phyloP scores from a whole-genome alignment of 2,329 filamentous ascomycete genomes.

The Fusarium zealandicum region DNA sequence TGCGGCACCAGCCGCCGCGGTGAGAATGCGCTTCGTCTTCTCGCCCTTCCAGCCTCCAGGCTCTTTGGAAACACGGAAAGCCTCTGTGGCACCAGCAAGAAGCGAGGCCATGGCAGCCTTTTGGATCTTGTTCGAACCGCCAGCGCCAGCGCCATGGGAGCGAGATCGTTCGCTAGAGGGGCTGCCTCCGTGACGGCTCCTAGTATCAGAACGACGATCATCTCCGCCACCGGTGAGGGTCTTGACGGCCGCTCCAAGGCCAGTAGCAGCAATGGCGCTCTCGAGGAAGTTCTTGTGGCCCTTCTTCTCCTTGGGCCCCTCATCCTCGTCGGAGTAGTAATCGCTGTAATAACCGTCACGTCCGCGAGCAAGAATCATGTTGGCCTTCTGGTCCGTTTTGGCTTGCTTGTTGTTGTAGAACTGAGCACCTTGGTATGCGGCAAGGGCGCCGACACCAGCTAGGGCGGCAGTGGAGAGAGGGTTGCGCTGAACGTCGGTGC shows the following conservation, averaged over 20 bases:
- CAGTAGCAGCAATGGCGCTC: constrained; percentile 67
- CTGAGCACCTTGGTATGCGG: constrained; percentile 69
- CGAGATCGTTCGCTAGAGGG: constrained; percentile 60
- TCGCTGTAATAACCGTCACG: constrained; percentile 60
- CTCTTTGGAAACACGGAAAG: constrained; percentile 88
- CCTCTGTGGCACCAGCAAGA: constrained; percentile 88
- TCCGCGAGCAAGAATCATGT: constrained; percentile 60
- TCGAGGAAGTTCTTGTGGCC: constrained; percentile 71
- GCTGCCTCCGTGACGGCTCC: constrained; percentile 57
- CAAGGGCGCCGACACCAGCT: constrained; percentile 69
- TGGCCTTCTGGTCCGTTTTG: constrained; percentile 63
- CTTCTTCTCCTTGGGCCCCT: constrained; percentile 62
- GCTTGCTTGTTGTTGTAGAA: constrained; percentile 67
- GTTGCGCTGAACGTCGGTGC: constrained; percentile 62
- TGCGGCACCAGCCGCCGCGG: constrained; percentile 84
- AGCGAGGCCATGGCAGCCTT: constrained; percentile 92
- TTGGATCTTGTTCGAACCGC: constrained; percentile 68
- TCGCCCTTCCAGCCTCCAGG: constrained; percentile 89
- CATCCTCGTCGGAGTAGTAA: constrained; percentile 66
- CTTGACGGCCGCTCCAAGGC: constrained; percentile 68
- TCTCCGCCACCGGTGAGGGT: constrained; percentile 60
- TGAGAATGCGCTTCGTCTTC: constrained; percentile 90
- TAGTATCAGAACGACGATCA: constrained; percentile 51
- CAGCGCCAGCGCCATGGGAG: constrained; percentile 52
- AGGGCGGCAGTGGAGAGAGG: constrained; percentile 66